These are phyloP conservation scores for Solanum chmielewskii DNA, from an alignment of 257 asterid species.

Conservation along the genomic window DNA sequence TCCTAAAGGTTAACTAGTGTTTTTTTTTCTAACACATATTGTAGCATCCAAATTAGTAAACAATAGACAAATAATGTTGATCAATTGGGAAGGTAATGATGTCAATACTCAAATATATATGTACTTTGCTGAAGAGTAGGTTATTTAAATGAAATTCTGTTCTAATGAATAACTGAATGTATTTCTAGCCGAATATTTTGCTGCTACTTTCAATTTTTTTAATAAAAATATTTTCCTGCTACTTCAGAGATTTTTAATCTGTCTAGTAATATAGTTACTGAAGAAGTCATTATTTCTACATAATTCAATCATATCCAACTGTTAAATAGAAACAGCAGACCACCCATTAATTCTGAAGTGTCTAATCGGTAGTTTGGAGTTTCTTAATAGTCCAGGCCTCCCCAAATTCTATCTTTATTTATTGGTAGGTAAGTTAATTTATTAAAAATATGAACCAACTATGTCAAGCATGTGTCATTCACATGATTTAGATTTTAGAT, in stretches of 20 bases:
- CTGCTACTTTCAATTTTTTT: background rate
- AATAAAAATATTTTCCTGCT: background rate
- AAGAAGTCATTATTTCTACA: background rate
- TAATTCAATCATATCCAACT: background rate
- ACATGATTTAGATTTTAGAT: background rate
- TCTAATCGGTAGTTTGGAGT: background rate
- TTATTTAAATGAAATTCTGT: background rate
- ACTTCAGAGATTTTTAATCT: background rate
- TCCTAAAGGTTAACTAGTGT: background rate
- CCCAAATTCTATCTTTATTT: background rate
- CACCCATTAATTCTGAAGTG: background rate
- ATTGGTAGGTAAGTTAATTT: background rate
- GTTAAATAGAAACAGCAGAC: background rate
- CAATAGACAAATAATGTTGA: background rate
- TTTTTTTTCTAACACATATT: background rate
- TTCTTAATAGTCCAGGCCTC: background rate
- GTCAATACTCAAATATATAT: background rate
- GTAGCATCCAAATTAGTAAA: background rate
- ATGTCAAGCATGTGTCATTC: background rate
- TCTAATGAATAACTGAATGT: background rate
- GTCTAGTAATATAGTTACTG: background rate
- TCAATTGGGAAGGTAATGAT: background rate
- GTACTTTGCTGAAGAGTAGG: background rate
- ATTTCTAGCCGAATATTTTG: background rate
- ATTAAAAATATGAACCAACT: background rate